phyloP scores from a whole-genome alignment of 2,329 filamentous ascomycete genomes.

The Aspergillus sp. region DNA sequence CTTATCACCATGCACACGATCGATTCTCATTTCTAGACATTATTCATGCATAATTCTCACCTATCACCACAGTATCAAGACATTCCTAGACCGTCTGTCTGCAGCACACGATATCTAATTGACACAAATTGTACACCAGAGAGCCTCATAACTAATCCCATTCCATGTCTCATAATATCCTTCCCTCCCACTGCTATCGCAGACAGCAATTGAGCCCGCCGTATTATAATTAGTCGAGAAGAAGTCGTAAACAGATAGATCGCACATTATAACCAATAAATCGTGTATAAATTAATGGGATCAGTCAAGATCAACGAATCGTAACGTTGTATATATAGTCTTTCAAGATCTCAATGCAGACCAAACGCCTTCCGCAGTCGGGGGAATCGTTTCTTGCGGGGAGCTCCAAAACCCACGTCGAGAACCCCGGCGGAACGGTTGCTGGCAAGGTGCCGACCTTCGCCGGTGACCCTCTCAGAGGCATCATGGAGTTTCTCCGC shows the following conservation, averaged over 20 bases:
- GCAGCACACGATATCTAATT: background rate
- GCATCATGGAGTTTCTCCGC: background rate
- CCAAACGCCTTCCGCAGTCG: conserved; percentile 46
- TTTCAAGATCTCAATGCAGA: conserved; percentile 21
- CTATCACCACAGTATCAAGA: no score
- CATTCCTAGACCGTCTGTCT: no score
- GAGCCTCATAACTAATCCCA: background rate
- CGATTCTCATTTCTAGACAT: no score
- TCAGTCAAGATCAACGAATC: no score
- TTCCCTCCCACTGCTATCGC: background rate
- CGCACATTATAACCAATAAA: background rate
- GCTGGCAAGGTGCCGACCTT: background rate
- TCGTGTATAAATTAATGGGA: background rate
- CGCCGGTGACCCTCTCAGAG: background rate
- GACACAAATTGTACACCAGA: background rate
- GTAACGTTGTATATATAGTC: no score
- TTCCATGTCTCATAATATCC: background rate
- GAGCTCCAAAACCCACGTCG: conserved; percentile 34
- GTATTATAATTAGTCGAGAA: conserved; percentile 5
- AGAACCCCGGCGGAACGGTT: conserved; percentile 11
- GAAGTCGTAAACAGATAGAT: conserved; percentile 5
- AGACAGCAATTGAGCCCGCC: background rate
- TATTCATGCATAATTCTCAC: no score
- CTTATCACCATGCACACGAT: background rate
- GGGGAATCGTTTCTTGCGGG: conserved; percentile 47